These are phyloP conservation scores for Ophiobolus disseminans DNA, from an alignment of 2,329 filamentous ascomycete species.

Conservation along the genomic window DNA sequence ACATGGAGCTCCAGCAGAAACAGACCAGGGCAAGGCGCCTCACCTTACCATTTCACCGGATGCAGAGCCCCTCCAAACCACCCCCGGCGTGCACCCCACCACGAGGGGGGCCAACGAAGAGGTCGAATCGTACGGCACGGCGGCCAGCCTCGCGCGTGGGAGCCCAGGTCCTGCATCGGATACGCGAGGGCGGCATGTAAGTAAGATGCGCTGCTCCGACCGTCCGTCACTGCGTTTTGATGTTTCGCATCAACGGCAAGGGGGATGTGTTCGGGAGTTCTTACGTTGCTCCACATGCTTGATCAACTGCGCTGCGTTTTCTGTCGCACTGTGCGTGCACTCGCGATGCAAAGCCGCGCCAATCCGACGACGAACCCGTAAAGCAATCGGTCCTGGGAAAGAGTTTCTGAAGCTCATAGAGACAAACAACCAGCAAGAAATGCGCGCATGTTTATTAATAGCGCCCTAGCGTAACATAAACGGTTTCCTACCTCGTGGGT, in stretches of 20 bases:
- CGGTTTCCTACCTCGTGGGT: slow-evolving; percentile 21
- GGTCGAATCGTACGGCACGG: neutral
- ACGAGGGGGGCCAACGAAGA: neutral
- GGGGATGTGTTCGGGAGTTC: neutral
- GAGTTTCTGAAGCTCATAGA: neutral
- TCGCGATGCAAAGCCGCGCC: too few relatives aligned
- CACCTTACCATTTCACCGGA: slow-evolving; percentile 9
- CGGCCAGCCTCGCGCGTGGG: neutral
- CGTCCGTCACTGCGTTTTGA: slow-evolving; percentile 1
- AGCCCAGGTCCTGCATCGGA: neutral
- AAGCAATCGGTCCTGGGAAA: too few relatives aligned
- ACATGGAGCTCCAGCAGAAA: too few relatives aligned
- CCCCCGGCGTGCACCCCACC: neutral
- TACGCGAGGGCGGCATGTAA: neutral
- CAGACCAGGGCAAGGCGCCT: slow-evolving; percentile 1
- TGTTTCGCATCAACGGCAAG: neutral
- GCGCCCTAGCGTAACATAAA: slow-evolving; percentile 18
- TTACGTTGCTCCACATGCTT: neutral
- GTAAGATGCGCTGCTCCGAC: slow-evolving; percentile 3
- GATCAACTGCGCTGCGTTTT: slow-evolving; percentile 4
- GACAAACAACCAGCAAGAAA: neutral
- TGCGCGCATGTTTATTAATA: slow-evolving; percentile 12
- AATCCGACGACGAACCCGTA: too few relatives aligned
- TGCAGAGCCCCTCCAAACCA: neutral
- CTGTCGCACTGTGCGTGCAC: too few relatives aligned